Evolutionary conservation across 129 eudicot genomes (phyloP).

Genomic region (Flaveria trinervia): DNA sequence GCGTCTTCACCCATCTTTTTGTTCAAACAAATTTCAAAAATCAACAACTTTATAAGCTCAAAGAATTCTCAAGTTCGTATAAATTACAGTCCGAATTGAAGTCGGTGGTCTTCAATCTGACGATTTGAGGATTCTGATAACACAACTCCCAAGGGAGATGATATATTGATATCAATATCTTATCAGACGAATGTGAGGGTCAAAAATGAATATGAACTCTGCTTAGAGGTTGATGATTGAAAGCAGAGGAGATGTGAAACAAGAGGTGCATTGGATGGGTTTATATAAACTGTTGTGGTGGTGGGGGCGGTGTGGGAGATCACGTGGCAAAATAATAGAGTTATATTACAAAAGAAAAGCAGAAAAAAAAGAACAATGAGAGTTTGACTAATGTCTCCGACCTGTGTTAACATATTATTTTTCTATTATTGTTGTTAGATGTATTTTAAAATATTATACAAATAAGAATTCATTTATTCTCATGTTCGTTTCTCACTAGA

Average conservation of each 20-base stretch:
- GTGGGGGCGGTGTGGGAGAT: conserved; percentile 22
- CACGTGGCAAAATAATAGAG: conserved; percentile 29
- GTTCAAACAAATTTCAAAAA: neutral
- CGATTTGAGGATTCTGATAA: neutral
- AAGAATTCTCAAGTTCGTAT: neutral
- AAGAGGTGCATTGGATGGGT: conserved; percentile 17
- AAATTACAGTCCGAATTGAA: neutral
- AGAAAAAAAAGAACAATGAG: neutral
- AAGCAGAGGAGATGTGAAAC: conserved; percentile 19
- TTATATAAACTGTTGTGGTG: conserved; percentile 31
- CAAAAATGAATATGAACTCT: neutral
- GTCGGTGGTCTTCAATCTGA: neutral
- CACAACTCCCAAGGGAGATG: neutral
- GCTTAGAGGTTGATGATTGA: neutral
- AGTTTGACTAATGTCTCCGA: conserved; percentile 27
- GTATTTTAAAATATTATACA: neutral
- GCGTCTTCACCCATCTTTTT: conserved; percentile 42
- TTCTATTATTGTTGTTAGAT: neutral
- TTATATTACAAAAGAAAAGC: neutral
- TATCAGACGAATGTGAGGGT: neutral
- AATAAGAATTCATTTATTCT: neutral
- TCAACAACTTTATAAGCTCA: neutral
- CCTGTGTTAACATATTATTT: neutral
- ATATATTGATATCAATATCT: too few species aligned
- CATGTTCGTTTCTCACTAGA: neutral